Conservation (phyloP, 306 rosid species). For the Quercus mongolica region DNA sequence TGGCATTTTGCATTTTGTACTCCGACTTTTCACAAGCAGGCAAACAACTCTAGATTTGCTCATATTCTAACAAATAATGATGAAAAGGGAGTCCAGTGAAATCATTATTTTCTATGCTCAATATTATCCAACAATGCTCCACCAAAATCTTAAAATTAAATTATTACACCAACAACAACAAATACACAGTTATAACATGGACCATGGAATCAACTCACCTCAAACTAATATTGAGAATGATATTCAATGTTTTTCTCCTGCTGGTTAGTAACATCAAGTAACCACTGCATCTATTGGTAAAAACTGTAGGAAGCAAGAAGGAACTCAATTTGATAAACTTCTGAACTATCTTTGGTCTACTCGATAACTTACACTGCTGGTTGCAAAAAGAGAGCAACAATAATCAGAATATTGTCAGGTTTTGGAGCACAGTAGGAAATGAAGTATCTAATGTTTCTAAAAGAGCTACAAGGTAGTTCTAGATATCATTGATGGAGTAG, state of each 20-base stretch:
- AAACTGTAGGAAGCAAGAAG: not conserved
- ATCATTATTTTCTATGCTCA: not conserved
- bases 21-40: not conserved
- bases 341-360: not conserved
- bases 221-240: not conserved
- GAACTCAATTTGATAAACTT: not conserved
- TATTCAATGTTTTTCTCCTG: not conserved
- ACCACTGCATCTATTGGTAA: not conserved
- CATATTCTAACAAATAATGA: not conserved
- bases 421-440: not conserved
- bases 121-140: too few species aligned
- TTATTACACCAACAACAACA: not conserved
- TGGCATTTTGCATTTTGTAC: not conserved
- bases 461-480: too few species aligned
- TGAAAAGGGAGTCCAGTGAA: not conserved
- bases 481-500: slow-evolving; percentile 13
- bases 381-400: not conserved
- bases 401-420: not conserved
- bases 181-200: not conserved
- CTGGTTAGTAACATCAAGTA: not conserved
- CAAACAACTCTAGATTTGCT: not conserved
- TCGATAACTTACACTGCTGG: not conserved
- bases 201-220: not conserved
- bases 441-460: too few species aligned
- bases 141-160: too few species aligned